Evolutionary conservation across 345 rosid species (phyloP).

Genomic region (Schrenkiella parvula): DNA sequence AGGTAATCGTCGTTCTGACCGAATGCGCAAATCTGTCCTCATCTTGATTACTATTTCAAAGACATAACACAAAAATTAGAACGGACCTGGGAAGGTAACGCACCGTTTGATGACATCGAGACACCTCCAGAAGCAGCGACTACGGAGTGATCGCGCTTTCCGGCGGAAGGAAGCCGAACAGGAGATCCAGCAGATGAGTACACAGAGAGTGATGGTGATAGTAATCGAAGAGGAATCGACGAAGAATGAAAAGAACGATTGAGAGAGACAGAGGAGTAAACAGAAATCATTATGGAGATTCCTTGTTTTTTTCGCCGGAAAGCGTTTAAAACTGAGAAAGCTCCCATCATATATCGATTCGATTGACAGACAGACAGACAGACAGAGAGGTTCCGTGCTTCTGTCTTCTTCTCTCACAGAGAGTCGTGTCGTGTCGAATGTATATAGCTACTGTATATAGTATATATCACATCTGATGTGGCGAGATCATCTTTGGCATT

Average conservation of each 20-base stretch:
- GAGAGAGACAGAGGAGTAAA: slow-evolving; percentile 5
- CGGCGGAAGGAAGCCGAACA: background rate
- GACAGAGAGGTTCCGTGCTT: background rate
- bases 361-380: background rate
- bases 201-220: slow-evolving; percentile 8
- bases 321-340: background rate
- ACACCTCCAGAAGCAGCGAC: slow-evolving; percentile 27
- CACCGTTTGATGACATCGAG: slow-evolving; percentile 26
- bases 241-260: slow-evolving; percentile 16
- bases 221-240: background rate
- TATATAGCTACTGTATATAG: background rate
- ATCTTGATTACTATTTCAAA: background rate
- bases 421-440: slow-evolving; percentile 19
- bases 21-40: background rate
- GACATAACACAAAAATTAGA: background rate
- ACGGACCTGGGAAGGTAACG: slow-evolving; percentile 42
- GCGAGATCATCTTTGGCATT: background rate
- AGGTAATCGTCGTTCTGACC: background rate
- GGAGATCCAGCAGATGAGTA: slow-evolving; percentile 11
- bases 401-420: background rate
- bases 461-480: background rate
- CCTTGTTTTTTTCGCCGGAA: background rate
- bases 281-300: slow-evolving; percentile 18
- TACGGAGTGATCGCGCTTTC: slow-evolving; percentile 20
- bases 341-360: background rate